These are phyloP conservation scores for Dipteronia dyeriana DNA, from an alignment of 345 rosid species.

Conservation along the genomic window DNA sequence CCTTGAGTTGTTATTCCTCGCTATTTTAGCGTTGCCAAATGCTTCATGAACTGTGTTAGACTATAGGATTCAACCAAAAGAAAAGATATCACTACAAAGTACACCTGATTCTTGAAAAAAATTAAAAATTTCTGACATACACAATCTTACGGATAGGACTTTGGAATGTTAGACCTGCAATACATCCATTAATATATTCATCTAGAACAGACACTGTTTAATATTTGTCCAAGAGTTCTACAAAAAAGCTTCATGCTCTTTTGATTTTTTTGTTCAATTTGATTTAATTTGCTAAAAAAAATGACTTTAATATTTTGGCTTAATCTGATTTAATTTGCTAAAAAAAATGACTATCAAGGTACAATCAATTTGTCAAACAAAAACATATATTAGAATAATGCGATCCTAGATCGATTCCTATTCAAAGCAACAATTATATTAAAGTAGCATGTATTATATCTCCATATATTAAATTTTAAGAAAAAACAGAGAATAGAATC, in stretches of 20 bases:
- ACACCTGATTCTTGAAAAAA: neutral
- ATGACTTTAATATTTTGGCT: too few relatives aligned
- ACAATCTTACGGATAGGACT: neutral
- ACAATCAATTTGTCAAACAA: neutral
- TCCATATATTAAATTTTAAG: neutral
- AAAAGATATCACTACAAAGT: neutral
- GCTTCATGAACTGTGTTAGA: conserved; percentile 98
- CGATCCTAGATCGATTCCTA: neutral
- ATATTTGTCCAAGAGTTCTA: neutral
- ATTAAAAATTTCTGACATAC: neutral
- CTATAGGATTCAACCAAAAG: conserved; percentile 39
- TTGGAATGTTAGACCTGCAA: conserved; percentile 1
- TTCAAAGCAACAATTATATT: neutral
- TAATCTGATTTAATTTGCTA: too few relatives aligned
- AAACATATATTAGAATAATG: neutral
- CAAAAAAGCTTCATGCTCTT: neutral
- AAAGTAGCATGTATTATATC: neutral
- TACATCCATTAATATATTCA: conserved; percentile 5
- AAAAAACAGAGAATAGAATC: neutral
- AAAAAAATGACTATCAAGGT: neutral
- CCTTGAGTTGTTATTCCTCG: conserved; percentile 95
- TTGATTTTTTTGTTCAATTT: neutral
- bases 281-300: neutral
- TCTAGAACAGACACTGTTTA: neutral
- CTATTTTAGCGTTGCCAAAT: conserved; percentile 95